Evolutionary conservation across 192 early-diverging fungal genomes (phyloP), one percentile per base, ranked within the genome.

Genomic region (Entomortierella beljakovae): DNA sequence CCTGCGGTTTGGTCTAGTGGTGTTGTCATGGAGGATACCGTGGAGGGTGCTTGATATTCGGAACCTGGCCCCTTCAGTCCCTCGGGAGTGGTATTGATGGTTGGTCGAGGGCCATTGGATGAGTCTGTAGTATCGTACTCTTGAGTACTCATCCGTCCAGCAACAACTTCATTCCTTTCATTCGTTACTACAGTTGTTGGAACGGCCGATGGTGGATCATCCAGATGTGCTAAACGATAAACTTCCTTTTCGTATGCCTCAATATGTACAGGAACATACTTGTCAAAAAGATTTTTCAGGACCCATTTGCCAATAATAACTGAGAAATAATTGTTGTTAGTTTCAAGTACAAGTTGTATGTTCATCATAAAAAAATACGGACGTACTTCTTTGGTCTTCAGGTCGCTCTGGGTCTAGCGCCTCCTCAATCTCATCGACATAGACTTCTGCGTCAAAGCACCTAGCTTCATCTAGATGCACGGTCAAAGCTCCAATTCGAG

Each of bases 401-500:
- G 83, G 82, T 46, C 84, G 40, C 31, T 80, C 71, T 67, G 84
- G 71, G 22, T 90, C 83, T 3, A 62, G 59, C 16, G 82, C 68
- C 2, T 84, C 70, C 11, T 86, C 90, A 1, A 89, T 81, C 66
- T 96, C 93, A 58, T 98, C 96, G 7, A 90, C 88, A 68, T 98
- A 97, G 50, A 97, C 88, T 80, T 98, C 96, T 56, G 93, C 92
- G 53, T 96, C 94, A 86, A 92, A 95, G 68, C 90, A 94, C 54
- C 84, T 85, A 13, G 59, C 75, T 68, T 95, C 91, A 29, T 96
- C 93, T 72, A 99, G 64, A 71, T 97, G 96, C 6, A 99, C 90
- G 6, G 94, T 94, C 32, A 99, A 77, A 8, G 89, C 89, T 38
- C 97, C 98, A 49, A 93, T 93, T 42, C 93, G 92, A 9, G 92